Percentiles rank a stretch among this genome's conserved stretches.
Conservation (phyloP, 23 red algal species). For the Gracilariopsis chorda region DNA sequence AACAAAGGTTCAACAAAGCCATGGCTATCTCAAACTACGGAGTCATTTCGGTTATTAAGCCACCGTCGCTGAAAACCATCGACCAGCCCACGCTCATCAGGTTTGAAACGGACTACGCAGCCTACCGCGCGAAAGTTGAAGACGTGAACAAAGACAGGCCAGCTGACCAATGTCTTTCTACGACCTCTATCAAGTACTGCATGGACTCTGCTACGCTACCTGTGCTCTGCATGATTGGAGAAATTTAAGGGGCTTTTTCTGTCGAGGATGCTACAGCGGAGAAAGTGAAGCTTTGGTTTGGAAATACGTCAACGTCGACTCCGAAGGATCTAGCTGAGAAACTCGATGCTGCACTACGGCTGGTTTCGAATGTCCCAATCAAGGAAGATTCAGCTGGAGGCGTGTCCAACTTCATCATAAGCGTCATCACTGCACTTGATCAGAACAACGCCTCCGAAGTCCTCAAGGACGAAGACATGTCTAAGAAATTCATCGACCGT, state of each 20-base stretch:
- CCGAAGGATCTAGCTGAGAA: background rate
- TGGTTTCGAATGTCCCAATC: background rate
- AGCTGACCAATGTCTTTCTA: background rate
- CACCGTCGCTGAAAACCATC: background rate
- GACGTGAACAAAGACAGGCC: background rate
- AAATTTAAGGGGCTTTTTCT: conserved; percentile 26
- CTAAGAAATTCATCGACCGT: too few species aligned
- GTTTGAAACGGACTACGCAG: background rate
- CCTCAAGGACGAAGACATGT: background rate
- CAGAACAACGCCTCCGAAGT: background rate
- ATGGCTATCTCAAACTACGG: background rate
- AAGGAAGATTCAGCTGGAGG: conserved; percentile 1
- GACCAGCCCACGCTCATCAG: conserved; percentile 24
- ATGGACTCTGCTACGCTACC: background rate
- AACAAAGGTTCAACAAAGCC: too few species aligned
- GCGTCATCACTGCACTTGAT: background rate
- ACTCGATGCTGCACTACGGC: background rate
- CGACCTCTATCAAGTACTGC: conserved; percentile 31
- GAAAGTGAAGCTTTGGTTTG: too few species aligned
- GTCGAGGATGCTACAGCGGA: too few species aligned
- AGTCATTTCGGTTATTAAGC: conserved; percentile 7
- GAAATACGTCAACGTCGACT: too few species aligned
- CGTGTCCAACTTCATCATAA: background rate
- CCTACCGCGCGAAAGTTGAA: background rate
- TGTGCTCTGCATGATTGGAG: conserved; percentile 19